Conservation (phyloP, 257 asterid species). For the Fraxinus quadrangulata region DNA sequence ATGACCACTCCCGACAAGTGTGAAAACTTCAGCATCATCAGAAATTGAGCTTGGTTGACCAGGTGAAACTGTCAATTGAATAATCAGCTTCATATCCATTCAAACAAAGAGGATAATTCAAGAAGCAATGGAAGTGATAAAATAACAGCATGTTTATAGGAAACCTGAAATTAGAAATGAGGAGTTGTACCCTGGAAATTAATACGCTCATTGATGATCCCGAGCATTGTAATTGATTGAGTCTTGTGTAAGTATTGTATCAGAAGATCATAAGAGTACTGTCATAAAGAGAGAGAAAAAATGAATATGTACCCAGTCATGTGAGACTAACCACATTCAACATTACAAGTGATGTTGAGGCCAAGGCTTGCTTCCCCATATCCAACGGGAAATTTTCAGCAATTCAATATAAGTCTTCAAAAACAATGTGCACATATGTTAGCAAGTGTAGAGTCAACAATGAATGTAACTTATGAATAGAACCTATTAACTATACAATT, state of each 20-base stretch:
- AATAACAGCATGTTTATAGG: conserved; percentile 2
- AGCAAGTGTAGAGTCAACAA: no score
- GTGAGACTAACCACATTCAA: conserved; percentile 10
- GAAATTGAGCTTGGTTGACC: conserved; percentile 92
- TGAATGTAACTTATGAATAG: neutral
- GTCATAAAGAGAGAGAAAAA: conserved; percentile 27
- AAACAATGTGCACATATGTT: neutral
- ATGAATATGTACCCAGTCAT: conserved; percentile 28
- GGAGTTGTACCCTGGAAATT: conserved; percentile 72
- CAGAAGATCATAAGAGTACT: conserved; percentile 92
- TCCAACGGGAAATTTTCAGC: neutral
- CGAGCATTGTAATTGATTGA: conserved; percentile 85
- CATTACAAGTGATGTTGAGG: neutral
- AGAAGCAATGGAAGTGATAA: conserved; percentile 4
- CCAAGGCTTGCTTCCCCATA: conserved; percentile 1
- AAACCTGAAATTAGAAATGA: conserved; percentile 1
- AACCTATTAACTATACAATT: conserved; percentile 5
- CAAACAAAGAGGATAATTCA: conserved; percentile 7
- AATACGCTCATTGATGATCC: conserved; percentile 91
- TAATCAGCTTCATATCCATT: conserved; percentile 20
- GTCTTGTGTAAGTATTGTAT: conserved; percentile 91
- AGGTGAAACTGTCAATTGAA: conserved; percentile 72
- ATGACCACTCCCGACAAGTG: conserved; percentile 78
- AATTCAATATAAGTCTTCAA: neutral
- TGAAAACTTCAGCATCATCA: conserved; percentile 83